Conservation (phyloP, 2,329 filamentous ascomycete species). For the Xylaria arbuscula region DNA sequence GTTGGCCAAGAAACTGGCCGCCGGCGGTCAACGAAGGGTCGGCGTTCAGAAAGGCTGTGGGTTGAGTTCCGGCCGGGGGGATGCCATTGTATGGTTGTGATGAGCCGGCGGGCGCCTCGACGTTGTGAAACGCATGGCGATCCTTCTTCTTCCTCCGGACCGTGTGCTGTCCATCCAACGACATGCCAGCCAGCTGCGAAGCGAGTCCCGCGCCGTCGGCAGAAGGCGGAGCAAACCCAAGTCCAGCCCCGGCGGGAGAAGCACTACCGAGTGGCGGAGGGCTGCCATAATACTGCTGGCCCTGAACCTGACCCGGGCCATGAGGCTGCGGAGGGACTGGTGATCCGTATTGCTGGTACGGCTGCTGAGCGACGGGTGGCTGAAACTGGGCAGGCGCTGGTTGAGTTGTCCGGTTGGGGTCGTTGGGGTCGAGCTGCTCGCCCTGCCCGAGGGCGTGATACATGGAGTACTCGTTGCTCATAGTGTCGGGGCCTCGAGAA, state of each 20-base stretch:
- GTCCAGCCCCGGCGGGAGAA: conserved; percentile 47
- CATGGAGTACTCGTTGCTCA: conserved; percentile 68
- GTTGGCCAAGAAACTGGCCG: conserved; percentile 59
- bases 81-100: conserved; percentile 77
- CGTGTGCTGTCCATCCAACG: conserved; percentile 66
- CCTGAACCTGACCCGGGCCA: conserved; percentile 45
- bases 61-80: conserved; percentile 66
- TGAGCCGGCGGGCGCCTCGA: conserved; percentile 76
- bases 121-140: conserved; percentile 88
- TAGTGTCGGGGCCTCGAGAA: conserved; percentile 44
- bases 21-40: conserved; percentile 58
- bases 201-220: conserved; percentile 64
- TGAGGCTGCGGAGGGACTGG: conserved; percentile 42
- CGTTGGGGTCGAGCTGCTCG: conserved; percentile 65
- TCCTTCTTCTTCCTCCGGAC: conserved; percentile 89
- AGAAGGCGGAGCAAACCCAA: conserved; percentile 53
- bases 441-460: conserved; percentile 69
- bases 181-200: conserved; percentile 83
- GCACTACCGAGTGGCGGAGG: conserved; percentile 50
- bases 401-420: conserved; percentile 63
- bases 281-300: conserved; percentile 56
- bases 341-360: conserved; percentile 64
- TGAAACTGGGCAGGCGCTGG: conserved; percentile 67
- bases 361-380: conserved; percentile 63
- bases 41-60: conserved; percentile 69